Percentiles rank a stretch among this genome's conserved stretches.
Evolutionary conservation across 164 flowering plant genomes (phyloP).

Genomic region (Echeveria elegans): DNA sequence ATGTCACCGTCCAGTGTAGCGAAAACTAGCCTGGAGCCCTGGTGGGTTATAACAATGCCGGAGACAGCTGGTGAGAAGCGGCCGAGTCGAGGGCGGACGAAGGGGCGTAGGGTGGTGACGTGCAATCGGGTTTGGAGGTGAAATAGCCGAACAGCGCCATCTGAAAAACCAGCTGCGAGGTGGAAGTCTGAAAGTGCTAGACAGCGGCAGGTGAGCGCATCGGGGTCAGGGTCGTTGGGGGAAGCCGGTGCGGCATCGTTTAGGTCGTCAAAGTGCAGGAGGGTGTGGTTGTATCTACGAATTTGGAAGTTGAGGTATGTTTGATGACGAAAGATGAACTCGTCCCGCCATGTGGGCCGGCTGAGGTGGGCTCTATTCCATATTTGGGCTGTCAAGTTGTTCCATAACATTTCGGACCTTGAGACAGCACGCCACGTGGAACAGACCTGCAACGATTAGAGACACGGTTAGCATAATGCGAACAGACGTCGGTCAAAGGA

Average conservation of each 20-base stretch:
- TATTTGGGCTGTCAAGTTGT: slow-evolving; percentile 36
- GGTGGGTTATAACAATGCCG: slow-evolving; percentile 46
- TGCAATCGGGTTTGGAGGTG: slow-evolving; percentile 35
- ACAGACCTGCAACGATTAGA: slow-evolving; percentile 49
- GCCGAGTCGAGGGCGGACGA: slow-evolving; percentile 41
- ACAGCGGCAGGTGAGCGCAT: slow-evolving; percentile 47
- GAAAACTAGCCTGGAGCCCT: slow-evolving; percentile 30
- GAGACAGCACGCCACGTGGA: slow-evolving; percentile 80
- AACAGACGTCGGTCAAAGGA: background rate
- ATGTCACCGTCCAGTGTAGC: slow-evolving; percentile 76
- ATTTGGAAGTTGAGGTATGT: slow-evolving; percentile 49
- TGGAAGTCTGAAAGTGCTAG: slow-evolving; percentile 53
- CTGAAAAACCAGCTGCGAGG: slow-evolving; percentile 71
- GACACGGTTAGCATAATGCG: background rate
- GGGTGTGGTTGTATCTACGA: slow-evolving; percentile 21
- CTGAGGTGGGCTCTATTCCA: slow-evolving; percentile 44
- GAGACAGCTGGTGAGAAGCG: slow-evolving; percentile 56
- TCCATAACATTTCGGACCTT: slow-evolving; percentile 66
- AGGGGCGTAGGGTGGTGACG: slow-evolving; percentile 39
- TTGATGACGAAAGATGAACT: slow-evolving; percentile 50
- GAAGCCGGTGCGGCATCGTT: slow-evolving; percentile 10
- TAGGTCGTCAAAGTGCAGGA: slow-evolving; percentile 30
- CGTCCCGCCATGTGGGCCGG: slow-evolving; percentile 61
- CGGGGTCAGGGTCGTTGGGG: slow-evolving; percentile 11
- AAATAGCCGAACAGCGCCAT: slow-evolving; percentile 71